Evolutionary conservation across 306 rosid species (phyloP).

Genomic region (Castanospermum australe): DNA sequence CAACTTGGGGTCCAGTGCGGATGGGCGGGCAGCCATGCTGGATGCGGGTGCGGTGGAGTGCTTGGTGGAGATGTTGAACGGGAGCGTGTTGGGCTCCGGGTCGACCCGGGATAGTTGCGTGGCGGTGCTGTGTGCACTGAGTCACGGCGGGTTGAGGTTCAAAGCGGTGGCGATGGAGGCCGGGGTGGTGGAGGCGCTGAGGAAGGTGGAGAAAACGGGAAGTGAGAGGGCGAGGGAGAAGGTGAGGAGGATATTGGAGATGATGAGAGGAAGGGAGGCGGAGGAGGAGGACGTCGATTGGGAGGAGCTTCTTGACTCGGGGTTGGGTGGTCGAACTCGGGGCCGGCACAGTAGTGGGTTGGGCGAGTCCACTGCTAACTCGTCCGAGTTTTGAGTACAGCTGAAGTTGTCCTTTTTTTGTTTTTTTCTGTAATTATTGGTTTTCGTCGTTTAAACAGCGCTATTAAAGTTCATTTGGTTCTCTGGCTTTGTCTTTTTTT

Average conservation of each 20-base stretch:
- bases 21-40: constrained; percentile 74
- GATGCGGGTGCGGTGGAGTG: constrained; percentile 77
- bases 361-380: constrained; percentile 35
- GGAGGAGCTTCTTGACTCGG: constrained; percentile 74
- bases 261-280: constrained; percentile 48
- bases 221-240: constrained; percentile 55
- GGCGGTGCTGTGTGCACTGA: constrained; percentile 51
- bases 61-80: constrained; percentile 42
- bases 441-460: background rate
- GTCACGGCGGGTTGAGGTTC: constrained; percentile 82
- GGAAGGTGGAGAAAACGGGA: constrained; percentile 54
- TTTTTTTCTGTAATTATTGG: constrained; percentile 8
- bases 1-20: constrained; percentile 56
- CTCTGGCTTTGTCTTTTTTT: background rate
- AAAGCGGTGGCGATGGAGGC: constrained; percentile 69
- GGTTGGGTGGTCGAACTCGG: constrained; percentile 41
- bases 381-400: constrained; percentile 53
- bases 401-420: background rate
- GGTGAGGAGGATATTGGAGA: constrained; percentile 57
- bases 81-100: constrained; percentile 22
- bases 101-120: constrained; percentile 67
- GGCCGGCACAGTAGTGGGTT: background rate
- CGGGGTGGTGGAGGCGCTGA: constrained; percentile 50
- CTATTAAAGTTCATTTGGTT: background rate
- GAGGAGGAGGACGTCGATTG: constrained; percentile 70